Evolutionary conservation across 2,329 filamentous ascomycete genomes (phyloP), one percentile per base, ranked within the genome.

Genomic region (Septoria linicola): DNA sequence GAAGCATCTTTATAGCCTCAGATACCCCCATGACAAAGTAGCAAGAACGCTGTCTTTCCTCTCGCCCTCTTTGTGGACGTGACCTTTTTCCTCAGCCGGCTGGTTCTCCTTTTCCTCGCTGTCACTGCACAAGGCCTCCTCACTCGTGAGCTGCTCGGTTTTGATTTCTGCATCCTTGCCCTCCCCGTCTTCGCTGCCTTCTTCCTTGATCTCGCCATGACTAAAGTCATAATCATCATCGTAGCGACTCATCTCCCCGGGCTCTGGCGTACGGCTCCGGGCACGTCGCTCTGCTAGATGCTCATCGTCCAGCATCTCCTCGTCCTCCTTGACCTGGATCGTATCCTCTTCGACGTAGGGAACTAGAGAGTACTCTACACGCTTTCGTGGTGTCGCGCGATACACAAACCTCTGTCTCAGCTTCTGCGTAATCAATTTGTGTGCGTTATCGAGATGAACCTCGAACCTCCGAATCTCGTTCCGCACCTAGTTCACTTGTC

Each of bases 301-400:
- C 5, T 34, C 45, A 10, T 21, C 46, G 25, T 57, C 54, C 41
- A 53, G 31, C 53, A 58, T 61, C 40, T 54, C 55, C 17, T 54
- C 51, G 41, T 57, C 50, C 37, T 42, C 49, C 31, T 21, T 21
- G 31, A 13, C 21, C 44, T 3, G 11, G 30, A 13, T 25, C 46
- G 11, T 37, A 36, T 39, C 46, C 7, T 19, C 41, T 10, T 42
- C 49, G n/a, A 41, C 49, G 17, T 43, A 31, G 31, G 47, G 36
- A 11, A 50, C 42, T 23, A 40, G 19, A 6, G 47, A 25, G 23
- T 37, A 40, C 13, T 17, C 13, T 3, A 44, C 11, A 11, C 14
- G 35, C 14, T 49, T 53, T 16, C 57, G 42, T 7, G 48, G 45
- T 7, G 41, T 48, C 1, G 51, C 45, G 11, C 31, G 25, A 35